Conservation (phyloP, 225 moss, liverwort and hornwort species). For the Marchantia paleacea region DNA sequence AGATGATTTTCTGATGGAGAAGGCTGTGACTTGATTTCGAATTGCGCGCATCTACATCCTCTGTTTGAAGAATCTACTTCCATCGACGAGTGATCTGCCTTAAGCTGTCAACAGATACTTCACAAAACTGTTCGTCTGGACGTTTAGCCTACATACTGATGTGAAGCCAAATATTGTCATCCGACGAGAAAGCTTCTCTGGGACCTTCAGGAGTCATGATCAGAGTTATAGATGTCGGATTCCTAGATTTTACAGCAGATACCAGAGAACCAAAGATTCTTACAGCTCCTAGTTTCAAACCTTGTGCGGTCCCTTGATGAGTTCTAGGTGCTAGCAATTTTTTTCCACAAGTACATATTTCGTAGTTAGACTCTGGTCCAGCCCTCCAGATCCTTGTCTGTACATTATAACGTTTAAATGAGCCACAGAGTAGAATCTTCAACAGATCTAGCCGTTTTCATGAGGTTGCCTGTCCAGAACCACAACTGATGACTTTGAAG, state of each 20-base stretch:
- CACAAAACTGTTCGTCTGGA: neutral
- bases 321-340: neutral
- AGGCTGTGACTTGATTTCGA: neutral
- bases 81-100: neutral
- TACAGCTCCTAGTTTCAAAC: neutral
- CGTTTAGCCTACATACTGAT: neutral
- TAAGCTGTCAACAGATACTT: neutral
- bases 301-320: neutral
- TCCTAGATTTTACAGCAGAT: neutral
- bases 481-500: too few relatives aligned
- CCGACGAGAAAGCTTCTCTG: neutral
- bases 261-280: neutral
- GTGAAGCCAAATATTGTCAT: neutral
- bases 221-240: neutral
- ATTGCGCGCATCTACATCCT: too few relatives aligned
- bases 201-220: neutral
- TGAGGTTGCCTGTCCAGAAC: too few relatives aligned
- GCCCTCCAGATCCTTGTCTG: neutral
- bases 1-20: slow-evolving; percentile 9
- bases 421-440: too few relatives aligned
- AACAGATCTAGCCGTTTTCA: too few relatives aligned
- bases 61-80: neutral
- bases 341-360: neutral
- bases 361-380: neutral
- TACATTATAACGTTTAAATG: neutral